phyloP scores from a whole-genome alignment of 2,329 filamentous ascomycete genomes.

The Pseudohalonectria lignicola region DNA sequence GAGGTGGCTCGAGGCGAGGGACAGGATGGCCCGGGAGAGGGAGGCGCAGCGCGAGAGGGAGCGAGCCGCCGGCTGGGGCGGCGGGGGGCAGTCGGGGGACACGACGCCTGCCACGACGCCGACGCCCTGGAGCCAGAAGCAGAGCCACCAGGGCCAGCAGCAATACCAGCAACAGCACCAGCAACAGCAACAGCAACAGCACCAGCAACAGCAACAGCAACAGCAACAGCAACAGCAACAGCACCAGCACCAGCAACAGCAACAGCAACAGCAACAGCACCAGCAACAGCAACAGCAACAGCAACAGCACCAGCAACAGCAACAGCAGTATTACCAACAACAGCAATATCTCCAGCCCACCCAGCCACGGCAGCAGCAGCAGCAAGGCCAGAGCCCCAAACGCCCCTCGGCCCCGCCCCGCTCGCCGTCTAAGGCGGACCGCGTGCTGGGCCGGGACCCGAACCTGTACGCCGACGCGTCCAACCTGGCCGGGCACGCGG shows the following conservation, averaged over 20 bases:
- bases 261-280: conserved; percentile 1
- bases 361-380: conserved; percentile 1
- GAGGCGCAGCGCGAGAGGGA: conserved; percentile 53
- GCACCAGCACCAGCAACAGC: conserved; percentile 2
- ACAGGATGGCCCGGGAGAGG: conserved; percentile 46
- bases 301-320: conserved; percentile 8
- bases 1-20: conserved; percentile 63
- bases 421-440: conserved; percentile 44
- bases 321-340: neutral
- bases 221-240: conserved; percentile 1
- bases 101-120: conserved; percentile 5
- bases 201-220: conserved; percentile 1
- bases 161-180: neutral
- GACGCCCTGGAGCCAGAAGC: conserved; percentile 11
- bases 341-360: neutral
- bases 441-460: conserved; percentile 45
- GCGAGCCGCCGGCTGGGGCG: conserved; percentile 56
- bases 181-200: conserved; percentile 7
- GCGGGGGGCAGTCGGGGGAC: conserved; percentile 5
- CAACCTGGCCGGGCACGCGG: conserved; percentile 14
- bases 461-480: conserved; percentile 36
- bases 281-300: neutral
- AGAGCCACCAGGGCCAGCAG: too few species aligned
- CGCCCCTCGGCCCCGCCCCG: conserved; percentile 14
- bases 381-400: conserved; percentile 7